Conservation (phyloP, 2,329 filamentous ascomycete species). For the Monosporascus sp. region DNA sequence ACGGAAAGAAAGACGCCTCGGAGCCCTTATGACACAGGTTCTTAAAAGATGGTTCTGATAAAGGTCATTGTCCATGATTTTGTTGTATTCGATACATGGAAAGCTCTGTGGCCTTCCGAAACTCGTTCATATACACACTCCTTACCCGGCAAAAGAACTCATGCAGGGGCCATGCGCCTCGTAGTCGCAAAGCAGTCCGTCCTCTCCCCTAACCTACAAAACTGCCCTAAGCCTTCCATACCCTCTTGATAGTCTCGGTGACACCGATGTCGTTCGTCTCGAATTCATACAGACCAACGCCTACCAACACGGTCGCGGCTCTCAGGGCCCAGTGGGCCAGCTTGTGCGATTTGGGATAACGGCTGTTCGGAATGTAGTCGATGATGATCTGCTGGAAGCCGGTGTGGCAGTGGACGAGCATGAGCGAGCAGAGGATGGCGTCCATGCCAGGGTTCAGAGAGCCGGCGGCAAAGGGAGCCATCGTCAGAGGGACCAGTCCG, state of each 20-base stretch:
- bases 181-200: too few relatives aligned
- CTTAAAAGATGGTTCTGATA: too few relatives aligned
- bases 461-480: conserved; percentile 88
- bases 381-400: conserved; percentile 87
- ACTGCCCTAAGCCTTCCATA: conserved; percentile 73
- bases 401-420: conserved; percentile 92
- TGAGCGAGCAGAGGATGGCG: conserved; percentile 72
- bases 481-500: conserved; percentile 76
- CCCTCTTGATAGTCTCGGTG: conserved; percentile 79
- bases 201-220: too few relatives aligned
- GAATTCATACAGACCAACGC: conserved; percentile 91
- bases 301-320: conserved; percentile 70
- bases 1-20: too few relatives aligned
- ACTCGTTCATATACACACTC: too few relatives aligned
- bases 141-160: too few relatives aligned
- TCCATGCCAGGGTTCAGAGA: conserved; percentile 86
- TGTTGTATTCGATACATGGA: too few relatives aligned
- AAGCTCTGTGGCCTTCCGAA: too few relatives aligned
- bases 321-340: conserved; percentile 75
- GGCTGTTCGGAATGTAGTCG: conserved; percentile 79
- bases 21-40: too few relatives aligned
- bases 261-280: conserved; percentile 98
- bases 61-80: too few relatives aligned
- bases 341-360: conserved; percentile 63
- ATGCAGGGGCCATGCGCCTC: too few relatives aligned